Conservation (phyloP, 345 rosid genomes). For the Boechera divaricarpa region DNA sequence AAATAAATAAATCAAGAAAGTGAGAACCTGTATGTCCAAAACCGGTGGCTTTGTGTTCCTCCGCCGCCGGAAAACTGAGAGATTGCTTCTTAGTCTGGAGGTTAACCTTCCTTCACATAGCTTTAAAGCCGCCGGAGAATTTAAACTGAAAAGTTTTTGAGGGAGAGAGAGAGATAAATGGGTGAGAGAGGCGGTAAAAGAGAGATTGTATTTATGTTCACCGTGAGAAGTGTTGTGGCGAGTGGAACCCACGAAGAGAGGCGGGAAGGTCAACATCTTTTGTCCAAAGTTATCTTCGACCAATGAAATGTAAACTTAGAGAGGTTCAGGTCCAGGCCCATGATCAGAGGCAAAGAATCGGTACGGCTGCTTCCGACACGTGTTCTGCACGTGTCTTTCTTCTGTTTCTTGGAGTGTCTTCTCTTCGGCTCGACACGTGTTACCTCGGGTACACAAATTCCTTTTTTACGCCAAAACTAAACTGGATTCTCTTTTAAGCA, state of each 20-base stretch:
- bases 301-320: conserved; percentile 31
- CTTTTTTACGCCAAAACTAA: neutral
- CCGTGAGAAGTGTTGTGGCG: conserved; percentile 34
- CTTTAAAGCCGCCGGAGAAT: conserved; percentile 21
- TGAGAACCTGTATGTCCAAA: conserved; percentile 13
- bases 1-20: neutral
- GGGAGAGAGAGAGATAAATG: conserved; percentile 1
- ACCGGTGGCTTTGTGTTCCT: conserved; percentile 21
- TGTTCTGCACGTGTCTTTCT: conserved; percentile 35
- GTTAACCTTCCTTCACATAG: conserved; percentile 25
- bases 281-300: conserved; percentile 31
- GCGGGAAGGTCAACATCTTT: conserved; percentile 41
- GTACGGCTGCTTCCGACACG: conserved; percentile 35
- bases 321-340: conserved; percentile 45
- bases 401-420: conserved; percentile 23
- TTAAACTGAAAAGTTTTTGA: neutral
- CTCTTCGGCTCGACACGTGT: conserved; percentile 18
- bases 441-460: neutral
- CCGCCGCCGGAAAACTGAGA: conserved; percentile 20
- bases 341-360: conserved; percentile 36
- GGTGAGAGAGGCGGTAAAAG: conserved; percentile 34
- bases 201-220: conserved; percentile 32
- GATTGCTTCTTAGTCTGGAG: neutral
- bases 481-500: neutral
- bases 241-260: conserved; percentile 10